Conservation (phyloP, 164 flowering plant species). For the Dillenia turbinata region DNA sequence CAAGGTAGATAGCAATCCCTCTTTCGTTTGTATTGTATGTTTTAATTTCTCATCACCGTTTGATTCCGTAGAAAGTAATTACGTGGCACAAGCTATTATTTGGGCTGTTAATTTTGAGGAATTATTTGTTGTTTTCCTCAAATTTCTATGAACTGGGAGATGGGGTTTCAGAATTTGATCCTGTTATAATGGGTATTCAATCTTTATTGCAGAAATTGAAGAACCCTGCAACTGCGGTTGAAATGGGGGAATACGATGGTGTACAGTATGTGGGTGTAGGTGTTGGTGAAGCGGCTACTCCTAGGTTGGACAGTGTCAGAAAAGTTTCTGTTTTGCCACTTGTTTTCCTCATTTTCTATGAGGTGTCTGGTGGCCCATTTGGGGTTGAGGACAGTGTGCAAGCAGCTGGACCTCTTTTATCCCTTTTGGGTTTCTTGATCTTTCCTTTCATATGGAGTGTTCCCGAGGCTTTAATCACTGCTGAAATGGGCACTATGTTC, state of each 20-base stretch:
- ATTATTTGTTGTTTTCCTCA: too few relatives aligned
- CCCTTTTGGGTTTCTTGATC: slow-evolving; percentile 47
- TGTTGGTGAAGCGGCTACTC: slow-evolving; percentile 24
- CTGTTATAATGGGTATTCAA: neutral
- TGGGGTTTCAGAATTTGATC: slow-evolving; percentile 1
- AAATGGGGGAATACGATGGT: slow-evolving; percentile 32
- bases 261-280: slow-evolving; percentile 24
- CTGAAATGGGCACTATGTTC: slow-evolving; percentile 65
- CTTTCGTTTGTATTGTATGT: too few relatives aligned
- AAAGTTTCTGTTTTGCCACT: slow-evolving; percentile 53
- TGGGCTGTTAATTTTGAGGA: too few relatives aligned
- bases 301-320: slow-evolving; percentile 19
- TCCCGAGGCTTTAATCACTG: slow-evolving; percentile 56
- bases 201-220: slow-evolving; percentile 39
- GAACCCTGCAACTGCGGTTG: slow-evolving; percentile 21
- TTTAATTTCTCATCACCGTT: neutral
- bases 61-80: slow-evolving; percentile 5
- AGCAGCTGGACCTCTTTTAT: slow-evolving; percentile 61
- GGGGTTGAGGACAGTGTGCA: slow-evolving; percentile 51
- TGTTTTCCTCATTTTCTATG: slow-evolving; percentile 55
- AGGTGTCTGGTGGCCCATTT: slow-evolving; percentile 66
- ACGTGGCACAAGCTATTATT: neutral
- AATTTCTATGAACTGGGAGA: too few relatives aligned
- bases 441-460: slow-evolving; percentile 63
- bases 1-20: too few relatives aligned